phyloP scores from a whole-genome alignment of 2,329 filamentous ascomycete species.

The Trichoderma koningii region DNA sequence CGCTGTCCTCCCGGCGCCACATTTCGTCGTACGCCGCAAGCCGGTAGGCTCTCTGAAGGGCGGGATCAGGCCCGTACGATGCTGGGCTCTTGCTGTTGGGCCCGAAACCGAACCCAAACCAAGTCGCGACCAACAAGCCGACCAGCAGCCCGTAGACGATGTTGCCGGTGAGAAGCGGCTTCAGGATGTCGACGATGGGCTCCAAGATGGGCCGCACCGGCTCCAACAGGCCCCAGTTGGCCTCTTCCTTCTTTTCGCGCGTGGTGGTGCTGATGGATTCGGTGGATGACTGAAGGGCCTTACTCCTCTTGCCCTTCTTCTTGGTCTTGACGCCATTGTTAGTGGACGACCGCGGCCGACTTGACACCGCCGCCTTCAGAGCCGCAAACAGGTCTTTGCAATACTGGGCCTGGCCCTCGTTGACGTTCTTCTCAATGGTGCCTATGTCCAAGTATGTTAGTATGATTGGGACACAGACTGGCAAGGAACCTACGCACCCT shows the following conservation, averaged over 20 bases:
- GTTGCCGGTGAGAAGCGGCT: slow-evolving; percentile 73
- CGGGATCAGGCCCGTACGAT: slow-evolving; percentile 40
- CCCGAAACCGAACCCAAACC: slow-evolving; percentile 65
- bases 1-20: slow-evolving; percentile 84
- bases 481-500: slow-evolving; percentile 60
- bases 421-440: slow-evolving; percentile 93
- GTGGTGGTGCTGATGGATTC: slow-evolving; percentile 45
- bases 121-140: slow-evolving; percentile 71
- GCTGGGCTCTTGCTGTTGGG: slow-evolving; percentile 41
- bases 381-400: slow-evolving; percentile 76
- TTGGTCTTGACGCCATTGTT: slow-evolving; percentile 58
- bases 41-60: slow-evolving; percentile 58
- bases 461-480: neutral
- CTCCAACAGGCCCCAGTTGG: slow-evolving; percentile 79
- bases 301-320: slow-evolving; percentile 62
- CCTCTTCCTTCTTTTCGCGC: slow-evolving; percentile 47
- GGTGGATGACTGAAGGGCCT: slow-evolving; percentile 48
- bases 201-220: slow-evolving; percentile 70
- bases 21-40: slow-evolving; percentile 88
- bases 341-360: slow-evolving; percentile 58
- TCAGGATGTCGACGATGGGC: slow-evolving; percentile 68
- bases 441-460: slow-evolving; percentile 54
- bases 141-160: slow-evolving; percentile 74
- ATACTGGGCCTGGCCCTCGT: slow-evolving; percentile 83
- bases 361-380: slow-evolving; percentile 71